phyloP scores from a whole-genome alignment of 176 grass and related monocot species.

The Oryza glaberrima region DNA sequence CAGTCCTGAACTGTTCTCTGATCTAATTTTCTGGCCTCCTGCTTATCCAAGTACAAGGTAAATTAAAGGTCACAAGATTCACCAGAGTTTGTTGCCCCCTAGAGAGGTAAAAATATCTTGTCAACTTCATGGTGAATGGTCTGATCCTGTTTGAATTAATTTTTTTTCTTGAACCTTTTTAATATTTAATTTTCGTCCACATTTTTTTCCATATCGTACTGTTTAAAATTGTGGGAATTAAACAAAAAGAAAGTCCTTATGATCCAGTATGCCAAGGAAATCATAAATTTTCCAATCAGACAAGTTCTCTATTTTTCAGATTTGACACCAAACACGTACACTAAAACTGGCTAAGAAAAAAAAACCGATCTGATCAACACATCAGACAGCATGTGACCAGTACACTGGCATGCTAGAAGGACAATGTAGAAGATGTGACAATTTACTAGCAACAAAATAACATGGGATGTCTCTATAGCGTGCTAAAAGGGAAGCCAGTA shows the following conservation, averaged over 20 bases:
- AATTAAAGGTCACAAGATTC: constrained; percentile 37
- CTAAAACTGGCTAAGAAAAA: background rate
- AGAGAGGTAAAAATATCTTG: background rate
- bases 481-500: constrained; percentile 41
- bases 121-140: background rate
- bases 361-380: background rate
- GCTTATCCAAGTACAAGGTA: constrained; percentile 25
- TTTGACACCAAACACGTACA: background rate
- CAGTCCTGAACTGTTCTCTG: background rate
- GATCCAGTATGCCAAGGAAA: background rate
- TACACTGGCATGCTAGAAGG: constrained; percentile 13
- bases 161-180: too few species aligned
- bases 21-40: background rate
- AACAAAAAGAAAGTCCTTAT: background rate
- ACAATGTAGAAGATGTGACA: constrained; percentile 20
- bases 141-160: background rate
- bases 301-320: background rate
- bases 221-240: background rate
- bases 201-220: background rate
- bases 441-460: constrained; percentile 39
- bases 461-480: constrained; percentile 38
- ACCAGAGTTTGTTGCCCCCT: background rate
- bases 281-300: background rate
- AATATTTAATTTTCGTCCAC: too few species aligned
- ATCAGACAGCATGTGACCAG: background rate